Evolutionary conservation across 2,329 filamentous ascomycete species (phyloP), one percentile per base, ranked within the genome.

Genomic region (Penicillium sp.): DNA sequence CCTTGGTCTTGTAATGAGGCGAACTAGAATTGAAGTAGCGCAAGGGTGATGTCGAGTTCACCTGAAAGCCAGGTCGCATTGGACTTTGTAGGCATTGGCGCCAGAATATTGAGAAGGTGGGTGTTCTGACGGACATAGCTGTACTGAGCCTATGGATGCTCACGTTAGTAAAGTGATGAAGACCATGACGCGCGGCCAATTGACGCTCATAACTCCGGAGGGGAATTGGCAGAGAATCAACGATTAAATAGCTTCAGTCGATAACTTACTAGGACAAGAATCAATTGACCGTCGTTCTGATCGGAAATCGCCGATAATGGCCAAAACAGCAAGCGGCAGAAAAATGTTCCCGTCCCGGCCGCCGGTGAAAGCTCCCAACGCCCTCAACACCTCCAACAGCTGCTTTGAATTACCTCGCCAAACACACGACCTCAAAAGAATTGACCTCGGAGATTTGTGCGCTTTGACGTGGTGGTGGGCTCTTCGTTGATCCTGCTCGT

Each of bases 311-410:
- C 58, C 62, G 62, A 56, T 59, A 47, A 37, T 25, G 58, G 50
- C 56, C 57, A 67, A 65, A 62, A 51, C 60, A 62, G 55, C 29
- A 46, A 17, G 66, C 72, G 73, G 73, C 71, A 72, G 69, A 75
- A 75, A 74, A 74, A 75, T 73, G 62, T 74, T 74, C 73, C 73
- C 62, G 68, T 68, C 71, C 71, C 67, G 72, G 71, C 65, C 62
- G 65, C 71, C 73, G 72, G 73, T 73, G 71, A 74, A 59, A 71
- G 69, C 68, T 72, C 70, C 67, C 69, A 72, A 72, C 69, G 66
- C 65, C 68, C 71, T 75, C 72, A 74, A 75, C 73, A 60, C 66
- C 64, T 58, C 58, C 63, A 56, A 62, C 56, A 17, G 41, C 52
- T 58, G 40, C 50, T 52, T 50, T 27, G 13, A n/a, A 45, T 45